phyloP scores from a whole-genome alignment of 1,284 basidiomycete species.

The Pholiota adiposa region DNA sequence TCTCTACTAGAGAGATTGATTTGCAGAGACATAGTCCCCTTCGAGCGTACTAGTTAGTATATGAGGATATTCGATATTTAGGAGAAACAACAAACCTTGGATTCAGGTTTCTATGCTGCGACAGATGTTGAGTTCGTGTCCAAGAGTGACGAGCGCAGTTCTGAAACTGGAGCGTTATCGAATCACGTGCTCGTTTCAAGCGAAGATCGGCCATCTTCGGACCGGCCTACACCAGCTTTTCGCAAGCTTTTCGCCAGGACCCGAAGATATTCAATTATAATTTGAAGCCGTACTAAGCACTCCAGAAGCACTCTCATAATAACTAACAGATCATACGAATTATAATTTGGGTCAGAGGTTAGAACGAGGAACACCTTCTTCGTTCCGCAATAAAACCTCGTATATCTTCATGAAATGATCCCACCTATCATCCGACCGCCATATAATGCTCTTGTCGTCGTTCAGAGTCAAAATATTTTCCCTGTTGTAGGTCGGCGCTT shows the following conservation, averaged over 20 bases:
- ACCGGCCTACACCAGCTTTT: not conserved
- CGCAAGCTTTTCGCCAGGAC: no score
- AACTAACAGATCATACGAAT: no score
- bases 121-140: not conserved
- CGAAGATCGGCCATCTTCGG: not conserved
- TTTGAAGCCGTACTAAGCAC: no score
- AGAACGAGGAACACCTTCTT: not conserved
- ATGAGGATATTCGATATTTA: not conserved
- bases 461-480: constrained; percentile 53
- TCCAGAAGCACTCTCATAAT: no score
- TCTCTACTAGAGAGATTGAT: constrained; percentile 76
- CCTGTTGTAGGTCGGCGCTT: constrained; percentile 31
- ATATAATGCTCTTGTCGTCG: constrained; percentile 54
- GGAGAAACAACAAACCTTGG: not conserved
- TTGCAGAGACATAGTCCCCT: constrained; percentile 67
- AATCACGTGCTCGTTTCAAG: not conserved
- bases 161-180: not conserved
- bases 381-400: constrained; percentile 7
- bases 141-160: not conserved
- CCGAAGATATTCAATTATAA: no score
- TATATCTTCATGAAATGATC: constrained; percentile 26
- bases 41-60: not conserved
- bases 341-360: not conserved
- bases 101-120: not conserved
- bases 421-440: constrained; percentile 40